Base-by-base conservation (phyloP, 805 yeast genomes). In the Hanseniaspora hatyaiensis region DNA sequence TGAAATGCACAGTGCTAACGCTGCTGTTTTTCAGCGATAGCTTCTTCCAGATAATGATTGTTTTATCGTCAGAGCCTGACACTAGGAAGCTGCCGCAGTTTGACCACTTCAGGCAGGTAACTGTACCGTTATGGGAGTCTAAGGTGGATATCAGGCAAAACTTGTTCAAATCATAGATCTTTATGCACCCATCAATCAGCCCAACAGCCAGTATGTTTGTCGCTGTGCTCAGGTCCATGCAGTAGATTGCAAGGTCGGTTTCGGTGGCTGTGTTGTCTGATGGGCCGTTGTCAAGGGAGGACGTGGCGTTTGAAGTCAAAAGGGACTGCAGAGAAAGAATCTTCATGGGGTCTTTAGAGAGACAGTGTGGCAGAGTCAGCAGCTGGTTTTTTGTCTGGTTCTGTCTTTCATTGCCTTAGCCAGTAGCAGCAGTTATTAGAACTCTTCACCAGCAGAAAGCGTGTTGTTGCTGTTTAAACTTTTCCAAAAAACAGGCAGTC, bases 91-190 rank as follows among this genome's bases (percentile, higher is more conserved):
- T 67, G 0, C 96, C 96, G 56, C 82, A 83, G 0, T 97, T 96
- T 1, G 94, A 83, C 60, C 92, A 92, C 56, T 88, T 73, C 20
- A 92, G 92, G 49, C 86, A 80, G 1, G 98, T 92, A 4, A 92
- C 96, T 1, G 95, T 95, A 42, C 98, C 99, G 19, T 92, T 86
- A 59, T 92, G 98, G 47, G 96, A 74, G 32, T 92, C 80, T 95
- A 92, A 85, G 23, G 92, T 80, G 50, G 94, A 85, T 15, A 88
- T 63, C 3, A 95, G 94, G 24, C 74, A 62, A 19, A 36, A 23
- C 8, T 16, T 33, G 30, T 26, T 43, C 31, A 43, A 22, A 29
- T 43, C 34, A 29, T 34, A 34, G 3, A 43, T 34, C 29, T 36
- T 43, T 9, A 43, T 43, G 29, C 40, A 43, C 6, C 47, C 47